A percentile compares a stretch with the other conserved stretches of the same genome.
Evolutionary conservation across 805 yeast genomes (phyloP).

Genomic region (Hanseniaspora meyeri): DNA sequence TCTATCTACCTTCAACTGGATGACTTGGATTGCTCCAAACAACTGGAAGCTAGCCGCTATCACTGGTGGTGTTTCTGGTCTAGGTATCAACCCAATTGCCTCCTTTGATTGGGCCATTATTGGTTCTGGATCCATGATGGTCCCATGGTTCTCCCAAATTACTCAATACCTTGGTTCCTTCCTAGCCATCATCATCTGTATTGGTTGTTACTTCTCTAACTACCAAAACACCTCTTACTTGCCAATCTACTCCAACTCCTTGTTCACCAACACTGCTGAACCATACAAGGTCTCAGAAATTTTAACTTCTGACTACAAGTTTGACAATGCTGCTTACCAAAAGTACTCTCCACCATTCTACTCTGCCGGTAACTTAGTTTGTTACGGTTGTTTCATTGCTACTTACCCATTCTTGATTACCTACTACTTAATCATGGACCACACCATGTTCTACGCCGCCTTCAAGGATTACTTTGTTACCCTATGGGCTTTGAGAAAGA

Average conservation of each 20-base stretch:
- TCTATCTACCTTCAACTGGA: constrained; percentile 43
- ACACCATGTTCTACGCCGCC: constrained; percentile 30
- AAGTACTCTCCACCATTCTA: constrained; percentile 55
- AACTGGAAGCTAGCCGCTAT: constrained; percentile 44
- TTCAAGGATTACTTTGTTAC: constrained; percentile 25
- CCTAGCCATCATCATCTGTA: constrained; percentile 26
- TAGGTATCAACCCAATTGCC: constrained; percentile 44
- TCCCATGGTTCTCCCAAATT: constrained; percentile 34
- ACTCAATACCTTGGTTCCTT: constrained; percentile 28
- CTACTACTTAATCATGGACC: constrained; percentile 37
- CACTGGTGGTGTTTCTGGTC: constrained; percentile 37
- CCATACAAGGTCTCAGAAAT: constrained; percentile 38
- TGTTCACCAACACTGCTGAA: constrained; percentile 38
- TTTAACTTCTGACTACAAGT: constrained; percentile 32
- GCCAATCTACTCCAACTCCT: constrained; percentile 42
- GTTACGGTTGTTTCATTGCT: constrained; percentile 46
- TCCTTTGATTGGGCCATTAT: constrained; percentile 43
- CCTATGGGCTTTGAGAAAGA: constrained; percentile 16
- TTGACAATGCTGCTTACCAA: constrained; percentile 36
- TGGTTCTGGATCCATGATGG: constrained; percentile 27
- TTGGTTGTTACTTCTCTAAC: constrained; percentile 37
- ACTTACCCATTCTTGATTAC: constrained; percentile 44
- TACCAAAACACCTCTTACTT: constrained; percentile 47
- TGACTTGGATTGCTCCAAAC: constrained; percentile 28
- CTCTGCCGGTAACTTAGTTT: constrained; percentile 47